Base-by-base conservation (phyloP, 352 stramenopile species). In the Globisporangium nodosum region DNA sequence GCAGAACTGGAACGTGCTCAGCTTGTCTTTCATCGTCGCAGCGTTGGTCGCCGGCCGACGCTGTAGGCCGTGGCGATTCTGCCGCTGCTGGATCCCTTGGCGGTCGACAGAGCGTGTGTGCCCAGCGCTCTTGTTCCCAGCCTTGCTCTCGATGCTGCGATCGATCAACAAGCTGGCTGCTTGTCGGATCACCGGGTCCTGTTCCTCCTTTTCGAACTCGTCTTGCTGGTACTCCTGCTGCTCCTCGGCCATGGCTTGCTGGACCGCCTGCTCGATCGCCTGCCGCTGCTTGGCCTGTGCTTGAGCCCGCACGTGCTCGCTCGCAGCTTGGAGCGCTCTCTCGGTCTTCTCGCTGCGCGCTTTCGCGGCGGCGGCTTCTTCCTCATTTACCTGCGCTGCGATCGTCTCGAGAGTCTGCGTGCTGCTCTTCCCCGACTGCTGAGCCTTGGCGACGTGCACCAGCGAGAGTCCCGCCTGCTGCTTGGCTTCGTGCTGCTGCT, bases 1-100 rank as follows among this genome's bases (percentile, higher is more conserved):
- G 15, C 76, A 49, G 48, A 74, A 70, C 64, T 91, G 81, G 65
- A 85, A 89, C 16, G 63, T 57, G 47, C 75, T 87, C 11, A 91
- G 64, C 47, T 80, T 69, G 45, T 89, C 71, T 15, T 84, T 73
- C 56, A 86, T 71, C 6, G 76, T 71, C 43, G 70, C 69, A 1
- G 58, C 54, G 46, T 74, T 74, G 6, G 54, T 62, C 24, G 60
- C 65, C 21, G 64, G 62, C 27, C 68, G 73, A 53, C 54, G 65
- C 11, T 60, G 45, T 8, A 72, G 57, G 1, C 58, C 62, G 53
- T 71, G 56, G 1, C 16, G 50, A 7, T 50, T 40, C 35, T 73
- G 49, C 5, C 66, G 66, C 39, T 71, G 66, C 49, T 76, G 68
- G 47, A 77, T 60, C 16, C 73, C 27, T 16, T 71, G 63, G n/a